Conservation (phyloP, 2,329 filamentous ascomycete species). For the Westerdykella sp. region DNA sequence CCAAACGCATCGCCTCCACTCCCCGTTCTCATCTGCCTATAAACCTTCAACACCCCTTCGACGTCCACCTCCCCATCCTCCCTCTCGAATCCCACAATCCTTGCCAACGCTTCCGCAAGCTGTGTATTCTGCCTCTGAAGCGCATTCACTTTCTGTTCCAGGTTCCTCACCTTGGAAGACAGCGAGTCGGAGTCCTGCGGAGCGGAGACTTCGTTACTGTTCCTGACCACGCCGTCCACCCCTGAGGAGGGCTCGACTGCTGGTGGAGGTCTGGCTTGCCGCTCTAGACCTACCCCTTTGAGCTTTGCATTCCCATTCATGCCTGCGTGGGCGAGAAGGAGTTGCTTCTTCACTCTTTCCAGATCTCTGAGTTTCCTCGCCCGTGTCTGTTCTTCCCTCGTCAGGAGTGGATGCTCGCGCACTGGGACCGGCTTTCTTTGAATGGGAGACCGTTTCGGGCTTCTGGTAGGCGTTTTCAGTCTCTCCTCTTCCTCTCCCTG, state of each 20-base stretch:
- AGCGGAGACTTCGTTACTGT: too few species aligned
- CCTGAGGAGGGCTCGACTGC: too few species aligned
- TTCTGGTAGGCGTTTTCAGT: constrained; percentile 4
- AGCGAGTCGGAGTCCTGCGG: too few species aligned
- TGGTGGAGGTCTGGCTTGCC: not conserved
- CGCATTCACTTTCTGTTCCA: constrained; percentile 15
- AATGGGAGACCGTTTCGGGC: constrained; percentile 12
- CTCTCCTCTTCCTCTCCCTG: not conserved
- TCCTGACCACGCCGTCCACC: too few species aligned
- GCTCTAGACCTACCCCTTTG: not conserved
- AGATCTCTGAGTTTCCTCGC: constrained; percentile 22
- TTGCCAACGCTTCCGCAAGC: constrained; percentile 21
- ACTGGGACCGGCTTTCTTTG: constrained; percentile 14
- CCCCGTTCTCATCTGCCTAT: not conserved
- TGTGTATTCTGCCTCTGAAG: constrained; percentile 23
- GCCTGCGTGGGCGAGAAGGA: not conserved
- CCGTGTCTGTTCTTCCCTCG: constrained; percentile 18
- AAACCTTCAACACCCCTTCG: constrained; percentile 4
- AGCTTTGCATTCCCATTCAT: constrained; percentile 1
- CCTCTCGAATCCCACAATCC: constrained; percentile 20
- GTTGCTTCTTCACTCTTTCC: constrained; percentile 17
- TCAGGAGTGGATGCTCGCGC: constrained; percentile 17
- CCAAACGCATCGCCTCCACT: not conserved
- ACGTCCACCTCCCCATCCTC: constrained; percentile 10
- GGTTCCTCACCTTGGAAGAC: constrained; percentile 8